Conservation (phyloP, 2,329 filamentous ascomycete genomes). For the Nothomitra cinnamomea region DNA sequence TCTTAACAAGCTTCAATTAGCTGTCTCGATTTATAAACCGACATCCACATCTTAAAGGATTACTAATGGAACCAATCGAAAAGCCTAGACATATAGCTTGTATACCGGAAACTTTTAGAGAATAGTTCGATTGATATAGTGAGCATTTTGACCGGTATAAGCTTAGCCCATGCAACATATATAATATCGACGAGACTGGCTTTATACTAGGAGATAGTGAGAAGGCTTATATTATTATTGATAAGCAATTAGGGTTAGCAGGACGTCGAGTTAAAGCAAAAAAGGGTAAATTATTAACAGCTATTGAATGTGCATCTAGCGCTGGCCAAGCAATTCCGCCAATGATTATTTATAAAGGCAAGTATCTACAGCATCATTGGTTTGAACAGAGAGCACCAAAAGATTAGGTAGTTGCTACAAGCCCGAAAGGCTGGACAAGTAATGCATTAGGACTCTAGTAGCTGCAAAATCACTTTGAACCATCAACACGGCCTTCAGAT, state of each 20-base stretch:
- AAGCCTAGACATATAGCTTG: not conserved
- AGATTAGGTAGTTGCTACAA: not conserved
- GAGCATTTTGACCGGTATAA: not conserved
- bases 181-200: too few relatives aligned
- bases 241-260: too few relatives aligned
- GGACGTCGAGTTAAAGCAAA: too few relatives aligned
- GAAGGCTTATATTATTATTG: too few relatives aligned
- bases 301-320: not conserved
- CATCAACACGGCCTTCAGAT: too few relatives aligned
- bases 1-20: not conserved
- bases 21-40: not conserved
- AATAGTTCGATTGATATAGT: not conserved
- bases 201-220: too few relatives aligned
- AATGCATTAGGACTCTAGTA: not conserved
- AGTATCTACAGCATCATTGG: not conserved
- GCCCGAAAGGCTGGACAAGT: not conserved
- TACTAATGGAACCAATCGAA: not conserved
- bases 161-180: not conserved
- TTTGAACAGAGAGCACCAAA: not conserved
- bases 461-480: not conserved
- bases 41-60: not conserved
- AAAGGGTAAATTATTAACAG: not conserved
- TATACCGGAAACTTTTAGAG: not conserved
- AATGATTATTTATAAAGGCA: not conserved
- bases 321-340: not conserved